Evolutionary conservation across 768 basidiomycete species (phyloP), one percentile per base, ranked within the genome.

Genomic region (Dendrothele bispora): DNA sequence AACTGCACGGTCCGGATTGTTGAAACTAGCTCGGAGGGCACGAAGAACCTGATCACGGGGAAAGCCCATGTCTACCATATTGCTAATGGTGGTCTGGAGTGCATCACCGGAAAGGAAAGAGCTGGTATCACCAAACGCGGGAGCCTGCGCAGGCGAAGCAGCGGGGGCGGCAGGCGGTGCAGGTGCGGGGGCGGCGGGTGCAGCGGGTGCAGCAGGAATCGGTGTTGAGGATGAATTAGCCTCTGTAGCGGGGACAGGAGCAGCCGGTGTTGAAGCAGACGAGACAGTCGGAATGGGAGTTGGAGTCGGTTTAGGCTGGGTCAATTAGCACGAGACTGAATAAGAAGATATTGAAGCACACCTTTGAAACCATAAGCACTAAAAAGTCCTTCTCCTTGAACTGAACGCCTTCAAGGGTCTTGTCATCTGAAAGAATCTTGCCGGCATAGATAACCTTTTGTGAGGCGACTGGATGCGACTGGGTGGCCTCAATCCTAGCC

Each of bases 301-400:
- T 18, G 79, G 67, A 2, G 75, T 66, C 7, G 81, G 69, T 57
- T 84, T 86, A 30, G 80, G 84, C 84, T 86, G 42, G 24, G 2
- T 27, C 28, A 12, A 12, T 45, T 14, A 44, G 35, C 36, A 10
- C 21, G 39, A 20, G 39, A 38, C 10, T 41, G 34, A 28, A 32
- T 45, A 27, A 42, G 39, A 25, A 45, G 45, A 26, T 4, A 12
- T 11, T 7, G 20, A 5, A 5, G n/a, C 21, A n/a, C 53, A 95
- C 95, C 83, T 97, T 98, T 42, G 93, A 82, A 27, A 98, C 91
- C 95, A 98, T 99, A 35, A 99, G 82, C n/a, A 99, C 97, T 51
- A 98, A 72, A 72, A 99, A 99, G 66, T 97, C 95, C 73, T 97
- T 98, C 70, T 98, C 95, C 72, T 97, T 95, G 75, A 98, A 90